These are phyloP conservation scores for Candida boleticola DNA, from an alignment of 805 yeast genomes.

Conservation along the genomic window DNA sequence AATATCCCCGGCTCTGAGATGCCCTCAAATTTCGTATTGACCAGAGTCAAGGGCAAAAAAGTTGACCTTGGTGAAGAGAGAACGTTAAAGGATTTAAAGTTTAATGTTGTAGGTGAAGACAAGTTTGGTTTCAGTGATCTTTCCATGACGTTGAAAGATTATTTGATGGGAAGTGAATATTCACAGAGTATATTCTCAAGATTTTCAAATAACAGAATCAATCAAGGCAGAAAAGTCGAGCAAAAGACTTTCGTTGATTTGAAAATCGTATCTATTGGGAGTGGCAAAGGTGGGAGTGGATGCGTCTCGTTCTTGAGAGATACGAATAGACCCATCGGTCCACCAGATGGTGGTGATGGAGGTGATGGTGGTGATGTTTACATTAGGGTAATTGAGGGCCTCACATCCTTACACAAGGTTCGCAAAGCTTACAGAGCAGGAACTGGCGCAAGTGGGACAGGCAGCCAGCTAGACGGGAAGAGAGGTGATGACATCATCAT, in stretches of 20 bases:
- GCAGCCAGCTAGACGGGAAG: slow-evolving; percentile 82
- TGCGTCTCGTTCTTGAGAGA: slow-evolving; percentile 82
- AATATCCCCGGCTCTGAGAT: neutral
- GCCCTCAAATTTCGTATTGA: slow-evolving; percentile 1
- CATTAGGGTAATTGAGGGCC: slow-evolving; percentile 72
- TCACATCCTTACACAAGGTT: slow-evolving; percentile 69
- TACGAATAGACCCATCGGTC: slow-evolving; percentile 81
- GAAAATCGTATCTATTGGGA: slow-evolving; percentile 58
- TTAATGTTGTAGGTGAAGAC: slow-evolving; percentile 18
- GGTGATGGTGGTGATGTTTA: slow-evolving; percentile 89
- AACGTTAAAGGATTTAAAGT: slow-evolving; percentile 9
- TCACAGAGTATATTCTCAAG: slow-evolving; percentile 23
- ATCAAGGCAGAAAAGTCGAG: slow-evolving; percentile 33
- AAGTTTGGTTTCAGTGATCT: slow-evolving; percentile 12
- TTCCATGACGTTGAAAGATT: slow-evolving; percentile 30
- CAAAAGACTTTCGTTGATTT: slow-evolving; percentile 54
- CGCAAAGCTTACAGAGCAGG: slow-evolving; percentile 68
- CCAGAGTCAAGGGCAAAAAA: neutral
- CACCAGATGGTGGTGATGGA: slow-evolving; percentile 99
- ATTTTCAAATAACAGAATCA: slow-evolving; percentile 21
- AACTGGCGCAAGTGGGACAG: slow-evolving; percentile 69
- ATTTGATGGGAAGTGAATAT: slow-evolving; percentile 38
- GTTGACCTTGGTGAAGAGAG: neutral
- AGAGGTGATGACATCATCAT: slow-evolving; percentile 76
- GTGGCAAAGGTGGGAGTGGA: slow-evolving; percentile 92